Base-by-base conservation (phyloP, 495 filamentous ascomycete species). In the Penicillium macrosclerotiorum region DNA sequence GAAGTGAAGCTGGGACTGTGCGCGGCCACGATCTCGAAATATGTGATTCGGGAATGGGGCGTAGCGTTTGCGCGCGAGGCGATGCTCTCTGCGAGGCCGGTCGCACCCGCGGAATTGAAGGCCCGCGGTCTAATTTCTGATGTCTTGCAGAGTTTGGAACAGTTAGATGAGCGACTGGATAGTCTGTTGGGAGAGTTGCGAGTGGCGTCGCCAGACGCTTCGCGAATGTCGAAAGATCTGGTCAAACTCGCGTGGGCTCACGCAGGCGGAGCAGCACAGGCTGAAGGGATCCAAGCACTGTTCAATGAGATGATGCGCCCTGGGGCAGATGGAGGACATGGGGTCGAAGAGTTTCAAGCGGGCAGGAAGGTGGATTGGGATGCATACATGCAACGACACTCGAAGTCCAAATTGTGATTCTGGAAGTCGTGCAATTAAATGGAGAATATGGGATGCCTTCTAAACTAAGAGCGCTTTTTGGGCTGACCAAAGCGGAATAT, bases 1-100 rank as follows among this genome's bases (percentile, higher is more conserved):
- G 67, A 71, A 25, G 62, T 57, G 1, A 65, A 62, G 22, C 49
- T 67, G 12, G 67, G 62, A 4, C 43, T 68, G 7, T 62, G 57
- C 24, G 45, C 63, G 3, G 65, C 60, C 2, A 57, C 60, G 0
- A 64, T 70, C 4, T 67, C 59, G 12, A 64, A 64, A 20, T 65
- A 70, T 38, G 47, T 65, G 6, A 54, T 64, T 16, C 53, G 63
- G 0, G 65, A 67, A 49, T 59, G 45, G 53, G 59, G 60, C 11
- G 7, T 59, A 7, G 37, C 54, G 7, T 62, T 63, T 40, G 40
- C 62, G 2, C 55, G 60, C 7, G 59, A 63, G 22, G 54, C 60
- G 8, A 68, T 65, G 54, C 43, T 68, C 2, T 62, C 65, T 1
- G 59, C 61, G 6, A 51, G 65, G 2, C 24, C 51, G 0, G 55